Evolutionary conservation across 108 stramenopile genomes (phyloP).

Genomic region (Mediolabrus comicus): DNA sequence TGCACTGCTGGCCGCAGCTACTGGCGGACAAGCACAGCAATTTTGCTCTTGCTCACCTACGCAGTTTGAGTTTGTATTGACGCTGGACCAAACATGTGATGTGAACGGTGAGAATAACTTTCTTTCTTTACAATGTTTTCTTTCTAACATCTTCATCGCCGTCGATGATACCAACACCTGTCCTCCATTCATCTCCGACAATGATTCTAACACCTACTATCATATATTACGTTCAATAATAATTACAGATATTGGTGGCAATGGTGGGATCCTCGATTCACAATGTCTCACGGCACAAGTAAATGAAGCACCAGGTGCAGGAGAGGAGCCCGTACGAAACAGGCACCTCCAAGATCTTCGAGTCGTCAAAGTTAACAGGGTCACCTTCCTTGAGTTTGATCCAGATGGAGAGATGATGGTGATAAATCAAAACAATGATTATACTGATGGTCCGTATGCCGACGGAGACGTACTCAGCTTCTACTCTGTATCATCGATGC

Average conservation of each 20-base stretch:
- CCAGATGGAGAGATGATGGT: neutral
- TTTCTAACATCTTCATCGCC: neutral
- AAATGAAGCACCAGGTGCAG: neutral
- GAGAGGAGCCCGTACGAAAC: neutral
- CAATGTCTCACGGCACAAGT: neutral
- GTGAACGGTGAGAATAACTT: too few species aligned
- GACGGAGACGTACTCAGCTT: neutral
- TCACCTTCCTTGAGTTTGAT: neutral
- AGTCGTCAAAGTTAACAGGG: neutral
- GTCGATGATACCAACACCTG: neutral
- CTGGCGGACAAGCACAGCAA: neutral
- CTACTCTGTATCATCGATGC: neutral
- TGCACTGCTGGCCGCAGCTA: neutral
- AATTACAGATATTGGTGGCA: too few species aligned
- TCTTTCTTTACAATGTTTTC: too few species aligned
- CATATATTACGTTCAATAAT: too few species aligned
- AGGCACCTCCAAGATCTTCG: neutral
- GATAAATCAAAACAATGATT: neutral
- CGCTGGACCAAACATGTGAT: neutral
- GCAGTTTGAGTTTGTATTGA: neutral
- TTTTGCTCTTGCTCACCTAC: neutral
- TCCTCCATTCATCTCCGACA: neutral
- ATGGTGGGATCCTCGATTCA: neutral
- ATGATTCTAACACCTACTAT: too few species aligned
- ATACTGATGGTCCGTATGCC: neutral